Percentiles rank a stretch among this genome's conserved stretches.
phyloP scores from a whole-genome alignment of 768 basidiomycete species.

The Psilocybe subaeruginosa region DNA sequence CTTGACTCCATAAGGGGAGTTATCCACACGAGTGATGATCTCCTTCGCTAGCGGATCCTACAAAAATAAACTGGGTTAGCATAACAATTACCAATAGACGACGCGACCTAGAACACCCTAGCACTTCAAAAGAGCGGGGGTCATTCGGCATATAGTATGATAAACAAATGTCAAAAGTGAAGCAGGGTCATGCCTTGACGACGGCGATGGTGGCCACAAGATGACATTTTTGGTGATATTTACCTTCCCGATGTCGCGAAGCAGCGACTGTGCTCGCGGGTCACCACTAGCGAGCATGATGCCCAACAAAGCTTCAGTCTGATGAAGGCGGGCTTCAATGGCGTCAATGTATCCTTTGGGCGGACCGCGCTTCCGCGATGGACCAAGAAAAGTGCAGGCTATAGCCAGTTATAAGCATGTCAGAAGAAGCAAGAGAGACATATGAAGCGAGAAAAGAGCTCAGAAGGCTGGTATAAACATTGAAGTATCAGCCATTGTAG shows the following conservation, averaged over 20 bases:
- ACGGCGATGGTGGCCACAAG: background rate
- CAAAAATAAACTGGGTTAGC: constrained; percentile 17
- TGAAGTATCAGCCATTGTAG: background rate
- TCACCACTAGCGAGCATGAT: constrained; percentile 65
- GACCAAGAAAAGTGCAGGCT: constrained; percentile 82
- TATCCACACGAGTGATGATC: constrained; percentile 82
- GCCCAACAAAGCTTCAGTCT: constrained; percentile 88
- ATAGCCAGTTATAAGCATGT: background rate
- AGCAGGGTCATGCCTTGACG: constrained; percentile 3
- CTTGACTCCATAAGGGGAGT: constrained; percentile 76
- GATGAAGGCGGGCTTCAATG: constrained; percentile 88
- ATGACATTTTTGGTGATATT: constrained; percentile 5
- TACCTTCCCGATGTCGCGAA: constrained; percentile 56
- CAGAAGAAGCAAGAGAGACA: background rate
- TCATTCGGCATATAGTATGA: background rate
- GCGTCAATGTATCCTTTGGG: constrained; percentile 97
- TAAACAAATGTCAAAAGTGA: constrained; percentile 1
- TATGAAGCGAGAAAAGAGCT: constrained; percentile 3
- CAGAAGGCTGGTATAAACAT: background rate
- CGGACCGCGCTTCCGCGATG: constrained; percentile 82
- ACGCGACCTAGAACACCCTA: background rate
- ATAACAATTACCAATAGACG: background rate
- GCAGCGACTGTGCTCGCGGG: constrained; percentile 42
- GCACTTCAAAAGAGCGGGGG: background rate
- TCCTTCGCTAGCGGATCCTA: constrained; percentile 81